Base-by-base conservation (phyloP, 2,329 filamentous ascomycete genomes). In the Dactylellina drechsleri region DNA sequence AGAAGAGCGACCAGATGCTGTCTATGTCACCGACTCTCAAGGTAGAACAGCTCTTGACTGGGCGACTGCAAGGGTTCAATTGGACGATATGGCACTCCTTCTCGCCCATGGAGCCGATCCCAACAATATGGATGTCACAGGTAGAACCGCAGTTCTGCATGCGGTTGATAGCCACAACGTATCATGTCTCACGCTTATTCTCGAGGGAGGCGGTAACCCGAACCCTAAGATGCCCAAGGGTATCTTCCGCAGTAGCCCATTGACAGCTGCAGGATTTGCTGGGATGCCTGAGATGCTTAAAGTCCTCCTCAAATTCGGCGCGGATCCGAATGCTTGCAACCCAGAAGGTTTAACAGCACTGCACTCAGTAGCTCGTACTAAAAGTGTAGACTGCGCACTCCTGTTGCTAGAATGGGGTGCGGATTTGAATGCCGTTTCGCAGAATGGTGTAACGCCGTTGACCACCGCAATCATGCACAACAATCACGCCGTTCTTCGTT, bases 341-440 rank as follows among this genome's bases (percentile, higher is more conserved):
- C 74, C 79, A 2, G 81, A 82, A 61, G 79, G 79, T 28, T 77
- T 79, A 23, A 82, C 81, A 0, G 54, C 78, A 1, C 77, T 82
- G 1, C 79, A 81, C 36, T 80, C 82, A 62, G 80, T 79, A 3
- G 78, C 81, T 4, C 78, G 79, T 18, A 79, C 78, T 18, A 77
- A 82, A 56, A 79, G 80, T 41, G 78, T 78, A 1, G 78, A 76
- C 54, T 80, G 81, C 56, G 81, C 81, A 0, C 78, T 79, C 20
- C 70, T 82, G n/a, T 76, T 82, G 7, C 77, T 82, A 1, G 81
- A 82, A 41, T 79, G 81, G 70, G 81, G 81, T 3, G 81, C 81
- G 28, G 76, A 81, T 54, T 80, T 82, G 70, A 82, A 82, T 71
- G 78, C 78, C 31, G 70, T 77, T 6, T 78, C 81, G 2, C 66